phyloP scores from a whole-genome alignment of 345 rosid genomes.

The Euphorbia pulcherrima region DNA sequence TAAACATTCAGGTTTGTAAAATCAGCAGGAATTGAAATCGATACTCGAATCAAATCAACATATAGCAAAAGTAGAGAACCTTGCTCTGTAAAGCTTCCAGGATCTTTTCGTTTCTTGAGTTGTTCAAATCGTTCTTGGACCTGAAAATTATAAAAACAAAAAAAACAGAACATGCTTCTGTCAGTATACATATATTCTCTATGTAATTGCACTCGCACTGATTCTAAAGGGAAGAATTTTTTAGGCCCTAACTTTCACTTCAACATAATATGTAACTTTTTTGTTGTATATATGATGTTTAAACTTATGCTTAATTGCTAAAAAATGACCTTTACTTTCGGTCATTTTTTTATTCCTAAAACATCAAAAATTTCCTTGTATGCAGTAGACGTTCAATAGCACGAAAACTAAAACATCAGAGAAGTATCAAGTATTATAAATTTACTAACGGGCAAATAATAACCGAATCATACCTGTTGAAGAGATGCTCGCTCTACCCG shows the following conservation, averaged over 20 bases:
- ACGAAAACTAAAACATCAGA: neutral
- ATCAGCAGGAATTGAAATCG: neutral
- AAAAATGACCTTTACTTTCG: neutral
- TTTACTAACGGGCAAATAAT: neutral
- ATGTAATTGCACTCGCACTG: neutral
- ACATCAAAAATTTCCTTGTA: neutral
- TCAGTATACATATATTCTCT: neutral
- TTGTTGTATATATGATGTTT: neutral
- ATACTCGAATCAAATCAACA: slow-evolving; percentile 1
- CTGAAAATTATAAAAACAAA: slow-evolving; percentile 32
- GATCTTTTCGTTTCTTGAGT: slow-evolving; percentile 76
- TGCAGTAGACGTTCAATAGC: neutral
- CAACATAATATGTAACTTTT: neutral
- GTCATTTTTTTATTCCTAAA: too few relatives aligned
- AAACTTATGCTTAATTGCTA: neutral
- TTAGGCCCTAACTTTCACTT: slow-evolving; percentile 1
- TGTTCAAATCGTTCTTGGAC: slow-evolving; percentile 84
- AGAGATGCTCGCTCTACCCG: slow-evolving; percentile 89
- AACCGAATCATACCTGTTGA: slow-evolving; percentile 48
- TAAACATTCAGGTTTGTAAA: neutral
- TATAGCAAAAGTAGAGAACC: slow-evolving; percentile 32
- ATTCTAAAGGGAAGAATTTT: too few relatives aligned
- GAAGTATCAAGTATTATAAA: neutral
- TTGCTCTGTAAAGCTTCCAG: slow-evolving; percentile 89
- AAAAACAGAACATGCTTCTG: neutral